phyloP scores from a whole-genome alignment of 129 eudicot species.

The Apium graveolens region DNA sequence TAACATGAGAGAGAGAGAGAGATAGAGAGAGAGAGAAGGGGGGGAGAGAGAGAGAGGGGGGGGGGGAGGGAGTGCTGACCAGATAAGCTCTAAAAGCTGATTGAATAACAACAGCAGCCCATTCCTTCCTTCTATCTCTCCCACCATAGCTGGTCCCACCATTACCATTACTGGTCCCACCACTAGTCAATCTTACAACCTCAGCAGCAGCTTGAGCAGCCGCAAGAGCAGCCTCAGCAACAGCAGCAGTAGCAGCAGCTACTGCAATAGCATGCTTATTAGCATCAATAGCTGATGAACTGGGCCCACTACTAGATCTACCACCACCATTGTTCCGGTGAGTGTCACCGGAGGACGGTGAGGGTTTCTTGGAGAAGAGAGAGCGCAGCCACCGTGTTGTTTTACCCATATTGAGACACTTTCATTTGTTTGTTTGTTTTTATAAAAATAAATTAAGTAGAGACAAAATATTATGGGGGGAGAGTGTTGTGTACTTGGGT shows the following conservation, averaged over 20 bases:
- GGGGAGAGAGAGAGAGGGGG: background rate
- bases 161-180: constrained; percentile 33
- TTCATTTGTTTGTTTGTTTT: background rate
- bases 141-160: background rate
- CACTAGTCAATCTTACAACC: constrained; percentile 74
- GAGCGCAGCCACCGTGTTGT: constrained; percentile 5
- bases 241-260: constrained; percentile 95
- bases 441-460: no score
- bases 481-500: no score
- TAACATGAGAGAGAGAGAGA: background rate
- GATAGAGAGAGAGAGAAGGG: background rate
- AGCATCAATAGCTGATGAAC: constrained; percentile 37
- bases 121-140: constrained; percentile 28
- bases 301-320: constrained; percentile 9
- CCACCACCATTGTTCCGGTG: background rate
- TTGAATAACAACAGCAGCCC: constrained; percentile 77
- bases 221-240: constrained; percentile 94
- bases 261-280: constrained; percentile 96
- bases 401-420: constrained; percentile 1
- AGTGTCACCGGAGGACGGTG: background rate
- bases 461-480: background rate
- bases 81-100: constrained; percentile 85
- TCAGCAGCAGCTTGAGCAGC: constrained; percentile 98
- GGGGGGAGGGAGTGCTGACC: constrained; percentile 31
- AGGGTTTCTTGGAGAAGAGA: constrained; percentile 1